Conservation (phyloP, 305 asterid genomes). For the Vinca major region DNA sequence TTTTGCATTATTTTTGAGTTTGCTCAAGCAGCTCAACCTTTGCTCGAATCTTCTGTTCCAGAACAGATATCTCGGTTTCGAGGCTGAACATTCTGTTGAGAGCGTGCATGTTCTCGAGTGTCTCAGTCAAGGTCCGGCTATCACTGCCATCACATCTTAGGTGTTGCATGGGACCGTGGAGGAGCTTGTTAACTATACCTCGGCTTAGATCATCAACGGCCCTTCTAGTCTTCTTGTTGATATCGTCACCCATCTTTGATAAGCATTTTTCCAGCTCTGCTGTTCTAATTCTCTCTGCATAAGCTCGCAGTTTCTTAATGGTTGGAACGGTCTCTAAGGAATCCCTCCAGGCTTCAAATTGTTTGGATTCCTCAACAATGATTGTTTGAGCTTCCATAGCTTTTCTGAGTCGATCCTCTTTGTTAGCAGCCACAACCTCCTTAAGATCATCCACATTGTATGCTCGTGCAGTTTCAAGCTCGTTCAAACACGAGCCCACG, state of each 20-base stretch:
- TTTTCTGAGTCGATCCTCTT: conserved; percentile 79
- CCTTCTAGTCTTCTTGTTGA: conserved; percentile 67
- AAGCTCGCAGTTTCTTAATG: conserved; percentile 86
- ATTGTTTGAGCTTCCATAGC: conserved; percentile 90
- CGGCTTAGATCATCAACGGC: conserved; percentile 87
- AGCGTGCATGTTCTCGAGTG: conserved; percentile 96
- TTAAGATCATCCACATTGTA: conserved; percentile 93
- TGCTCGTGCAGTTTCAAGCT: conserved; percentile 54
- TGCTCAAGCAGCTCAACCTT: conserved; percentile 97
- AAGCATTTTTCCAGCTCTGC: conserved; percentile 86
- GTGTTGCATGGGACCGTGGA: conserved; percentile 98
- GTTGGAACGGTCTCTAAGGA: conserved; percentile 92
- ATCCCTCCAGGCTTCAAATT: conserved; percentile 94
- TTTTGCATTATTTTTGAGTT: conserved; percentile 45
- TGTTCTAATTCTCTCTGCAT: conserved; percentile 76
- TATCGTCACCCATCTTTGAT: conserved; percentile 88
- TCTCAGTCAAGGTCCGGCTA: conserved; percentile 75
- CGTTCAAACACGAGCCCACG: conserved; percentile 72
- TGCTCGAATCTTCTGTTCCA: conserved; percentile 89
- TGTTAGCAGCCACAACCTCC: conserved; percentile 95
- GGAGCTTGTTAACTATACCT: conserved; percentile 84
- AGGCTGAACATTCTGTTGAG: conserved; percentile 87
- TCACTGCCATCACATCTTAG: conserved; percentile 95
- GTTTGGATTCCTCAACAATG: conserved; percentile 72
- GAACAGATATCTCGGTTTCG: conserved; percentile 75